phyloP scores from a whole-genome alignment of 805 yeast species.

The Saturnispora serradocipensis region DNA sequence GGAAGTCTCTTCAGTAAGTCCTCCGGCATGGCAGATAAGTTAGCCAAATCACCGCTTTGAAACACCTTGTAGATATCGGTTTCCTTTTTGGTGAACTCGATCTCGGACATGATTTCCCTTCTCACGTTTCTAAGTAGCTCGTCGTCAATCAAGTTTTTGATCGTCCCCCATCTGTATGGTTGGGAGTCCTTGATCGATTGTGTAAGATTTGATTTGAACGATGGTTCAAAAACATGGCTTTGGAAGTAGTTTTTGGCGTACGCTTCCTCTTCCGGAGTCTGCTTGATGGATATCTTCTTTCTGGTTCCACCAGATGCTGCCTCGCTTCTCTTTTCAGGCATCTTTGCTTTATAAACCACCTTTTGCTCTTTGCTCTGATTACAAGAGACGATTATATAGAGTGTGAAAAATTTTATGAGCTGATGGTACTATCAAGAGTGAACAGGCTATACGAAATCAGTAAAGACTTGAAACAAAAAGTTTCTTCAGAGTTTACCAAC shows the following conservation, averaged over 20 bases:
- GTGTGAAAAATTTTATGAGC: not conserved
- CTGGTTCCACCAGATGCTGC: not conserved
- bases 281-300: conserved; percentile 22
- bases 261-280: conserved; percentile 27
- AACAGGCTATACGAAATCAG: not conserved
- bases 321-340: not conserved
- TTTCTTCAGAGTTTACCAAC: not conserved
- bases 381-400: not conserved
- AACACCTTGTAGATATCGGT: conserved; percentile 92
- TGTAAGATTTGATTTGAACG: conserved; percentile 33
- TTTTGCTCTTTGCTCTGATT: not conserved
- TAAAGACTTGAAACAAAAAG: not conserved
- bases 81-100: conserved; percentile 90
- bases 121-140: conserved; percentile 70
- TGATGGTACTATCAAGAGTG: not conserved
- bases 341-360: not conserved
- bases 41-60: conserved; percentile 89
- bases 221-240: conserved; percentile 26
- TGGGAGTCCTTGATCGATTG: conserved; percentile 42
- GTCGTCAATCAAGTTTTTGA: conserved; percentile 65
- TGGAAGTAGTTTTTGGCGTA: conserved; percentile 26
- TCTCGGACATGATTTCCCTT: conserved; percentile 69
- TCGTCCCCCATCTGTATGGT: conserved; percentile 90
- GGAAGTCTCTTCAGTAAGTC: conserved; percentile 68
- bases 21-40: conserved; percentile 74